phyloP scores from a whole-genome alignment of 331 rosid species.

The Stylosanthes scabra region DNA sequence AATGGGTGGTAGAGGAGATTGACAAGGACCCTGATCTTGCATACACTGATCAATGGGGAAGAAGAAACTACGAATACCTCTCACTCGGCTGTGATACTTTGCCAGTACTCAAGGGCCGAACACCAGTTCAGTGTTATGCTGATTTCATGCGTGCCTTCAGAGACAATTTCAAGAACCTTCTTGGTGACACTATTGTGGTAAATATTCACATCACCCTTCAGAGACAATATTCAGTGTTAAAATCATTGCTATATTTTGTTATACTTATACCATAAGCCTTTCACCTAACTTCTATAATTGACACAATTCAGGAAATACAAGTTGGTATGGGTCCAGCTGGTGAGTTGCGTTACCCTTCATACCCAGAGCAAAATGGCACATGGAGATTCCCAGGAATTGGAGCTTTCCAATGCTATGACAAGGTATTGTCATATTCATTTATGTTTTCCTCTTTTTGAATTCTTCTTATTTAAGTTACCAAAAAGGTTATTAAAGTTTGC shows the following conservation, averaged over 20 bases:
- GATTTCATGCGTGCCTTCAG: slow-evolving; percentile 94
- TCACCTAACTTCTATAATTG: slow-evolving; percentile 16
- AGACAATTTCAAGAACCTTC: slow-evolving; percentile 78
- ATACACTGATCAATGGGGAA: slow-evolving; percentile 99
- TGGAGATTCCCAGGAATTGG: slow-evolving; percentile 99
- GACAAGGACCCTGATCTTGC: slow-evolving; percentile 84
- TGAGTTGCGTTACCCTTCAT: slow-evolving; percentile 95
- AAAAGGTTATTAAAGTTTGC: background rate
- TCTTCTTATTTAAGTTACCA: background rate
- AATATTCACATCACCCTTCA: background rate
- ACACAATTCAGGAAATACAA: slow-evolving; percentile 82
- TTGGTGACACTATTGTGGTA: slow-evolving; percentile 97
- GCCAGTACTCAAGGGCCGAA: slow-evolving; percentile 91
- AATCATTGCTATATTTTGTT: background rate
- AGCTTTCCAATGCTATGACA: slow-evolving; percentile 94
- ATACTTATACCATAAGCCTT: background rate
- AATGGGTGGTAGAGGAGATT: slow-evolving; percentile 87
- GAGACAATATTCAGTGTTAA: background rate
- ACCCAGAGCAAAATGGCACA: slow-evolving; percentile 88
- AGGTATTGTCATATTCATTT: slow-evolving; percentile 51
- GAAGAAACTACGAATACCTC: slow-evolving; percentile 79
- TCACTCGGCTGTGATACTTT: slow-evolving; percentile 89
- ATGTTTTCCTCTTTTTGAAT: background rate
- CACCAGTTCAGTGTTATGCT: slow-evolving; percentile 90
- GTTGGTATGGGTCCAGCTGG: slow-evolving; percentile 99